phyloP scores from a whole-genome alignment of 345 rosid species.

The Citrus unshiu region DNA sequence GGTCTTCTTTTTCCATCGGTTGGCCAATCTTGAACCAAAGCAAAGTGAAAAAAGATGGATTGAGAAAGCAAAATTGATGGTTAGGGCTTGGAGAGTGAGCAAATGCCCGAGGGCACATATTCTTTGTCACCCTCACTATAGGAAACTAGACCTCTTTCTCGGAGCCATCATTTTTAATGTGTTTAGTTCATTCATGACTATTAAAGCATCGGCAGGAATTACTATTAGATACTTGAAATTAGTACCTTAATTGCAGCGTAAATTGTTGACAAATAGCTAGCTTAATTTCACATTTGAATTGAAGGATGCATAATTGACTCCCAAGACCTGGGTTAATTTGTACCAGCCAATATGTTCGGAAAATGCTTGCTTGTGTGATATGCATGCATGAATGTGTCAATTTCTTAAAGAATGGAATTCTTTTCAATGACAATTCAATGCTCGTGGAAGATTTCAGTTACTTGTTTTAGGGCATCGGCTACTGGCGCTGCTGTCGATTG shows the following conservation, averaged over 20 bases:
- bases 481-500: background rate
- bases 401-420: background rate
- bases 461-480: background rate
- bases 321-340: background rate
- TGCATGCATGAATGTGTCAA: background rate
- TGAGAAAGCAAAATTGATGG: constrained; percentile 34
- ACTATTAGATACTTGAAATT: background rate
- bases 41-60: background rate
- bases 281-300: background rate
- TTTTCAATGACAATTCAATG: background rate
- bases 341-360: background rate
- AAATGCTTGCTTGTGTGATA: background rate
- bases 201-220: background rate
- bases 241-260: background rate
- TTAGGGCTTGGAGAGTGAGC: constrained; percentile 12
- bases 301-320: background rate
- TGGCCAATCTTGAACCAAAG: constrained; percentile 16
- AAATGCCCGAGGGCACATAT: constrained; percentile 25
- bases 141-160: background rate
- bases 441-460: background rate
- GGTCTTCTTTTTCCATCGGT: background rate
- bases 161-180: background rate
- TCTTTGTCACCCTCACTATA: constrained; percentile 12
- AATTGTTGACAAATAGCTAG: background rate
- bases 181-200: background rate